These are phyloP conservation scores for Nissolia schottii DNA, from an alignment of 306 rosid species.

Conservation along the genomic window DNA sequence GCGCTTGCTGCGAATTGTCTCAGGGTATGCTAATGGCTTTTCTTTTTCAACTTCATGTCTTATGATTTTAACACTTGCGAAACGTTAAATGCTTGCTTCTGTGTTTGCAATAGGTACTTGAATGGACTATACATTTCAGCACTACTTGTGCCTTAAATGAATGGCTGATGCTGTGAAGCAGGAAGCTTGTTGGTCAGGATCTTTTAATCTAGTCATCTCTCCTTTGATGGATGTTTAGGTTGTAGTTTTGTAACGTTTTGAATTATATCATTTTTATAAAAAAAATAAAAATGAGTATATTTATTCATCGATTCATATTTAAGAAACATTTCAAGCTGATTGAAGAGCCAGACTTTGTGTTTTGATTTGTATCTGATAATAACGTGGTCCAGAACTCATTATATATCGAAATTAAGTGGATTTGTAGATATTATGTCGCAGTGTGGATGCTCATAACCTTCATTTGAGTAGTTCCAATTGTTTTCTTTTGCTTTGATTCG, in stretches of 20 bases:
- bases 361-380: constrained; percentile 7
- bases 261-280: neutral
- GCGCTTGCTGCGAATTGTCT: constrained; percentile 60
- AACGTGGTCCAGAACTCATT: neutral
- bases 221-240: constrained; percentile 5
- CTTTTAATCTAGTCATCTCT: neutral
- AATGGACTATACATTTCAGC: neutral
- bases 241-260: neutral
- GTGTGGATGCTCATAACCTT: neutral
- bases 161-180: constrained; percentile 20
- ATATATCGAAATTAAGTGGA: neutral
- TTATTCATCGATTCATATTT: neutral
- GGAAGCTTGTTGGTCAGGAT: constrained; percentile 12
- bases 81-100: neutral
- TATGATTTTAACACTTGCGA: neutral
- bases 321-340: neutral
- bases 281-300: neutral
- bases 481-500: neutral
- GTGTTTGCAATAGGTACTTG: constrained; percentile 26
- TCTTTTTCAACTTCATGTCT: neutral
- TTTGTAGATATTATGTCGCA: neutral
- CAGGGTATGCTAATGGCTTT: constrained; percentile 61
- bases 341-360: neutral
- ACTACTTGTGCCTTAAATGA: neutral
- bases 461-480: neutral